Evolutionary conservation across 78 protist genomes (phyloP).

Genomic region (Cyanophora paradoxa): DNA sequence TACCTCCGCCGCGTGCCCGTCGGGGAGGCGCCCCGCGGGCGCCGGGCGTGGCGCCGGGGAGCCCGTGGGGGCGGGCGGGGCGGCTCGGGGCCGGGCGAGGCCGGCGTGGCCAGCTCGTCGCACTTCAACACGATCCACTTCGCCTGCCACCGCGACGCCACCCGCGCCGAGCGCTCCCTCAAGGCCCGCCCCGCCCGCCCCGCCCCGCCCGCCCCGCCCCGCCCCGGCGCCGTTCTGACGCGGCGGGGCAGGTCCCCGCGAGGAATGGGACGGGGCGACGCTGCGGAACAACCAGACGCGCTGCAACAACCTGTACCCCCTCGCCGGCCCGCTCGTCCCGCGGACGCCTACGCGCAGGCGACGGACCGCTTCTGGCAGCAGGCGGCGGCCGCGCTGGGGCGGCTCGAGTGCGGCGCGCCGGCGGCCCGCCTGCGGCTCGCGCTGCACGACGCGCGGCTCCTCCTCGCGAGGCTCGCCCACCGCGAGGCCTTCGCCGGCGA

Average conservation of each 20-base stretch:
- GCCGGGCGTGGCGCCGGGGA: not conserved
- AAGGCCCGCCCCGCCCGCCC: no score
- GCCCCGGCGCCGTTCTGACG: not conserved
- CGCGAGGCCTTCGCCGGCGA: constrained; percentile 17
- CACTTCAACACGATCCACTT: constrained; percentile 71
- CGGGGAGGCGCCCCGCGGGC: not conserved
- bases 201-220: not conserved
- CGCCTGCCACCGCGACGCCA: constrained; percentile 71
- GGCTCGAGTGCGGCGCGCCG: constrained; percentile 14
- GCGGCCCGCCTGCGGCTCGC: not conserved
- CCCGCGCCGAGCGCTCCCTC: constrained; percentile 45
- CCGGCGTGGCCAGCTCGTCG: no score
- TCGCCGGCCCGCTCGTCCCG: constrained; percentile 7
- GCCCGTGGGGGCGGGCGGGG: no score
- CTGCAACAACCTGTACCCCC: constrained; percentile 70
- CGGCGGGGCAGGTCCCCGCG: no score
- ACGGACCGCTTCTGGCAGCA: not conserved
- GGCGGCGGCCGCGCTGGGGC: no score
- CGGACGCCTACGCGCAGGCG: constrained; percentile 4
- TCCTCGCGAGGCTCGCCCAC: constrained; percentile 12
- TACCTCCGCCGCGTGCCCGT: not conserved
- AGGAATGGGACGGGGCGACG: constrained; percentile 83
- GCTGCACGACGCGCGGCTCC: constrained; percentile 16
- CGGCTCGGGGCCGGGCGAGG: no score
- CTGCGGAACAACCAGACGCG: constrained; percentile 65